Evolutionary conservation across 345 rosid genomes (phyloP).

Genomic region (Eucalyptus virginea): DNA sequence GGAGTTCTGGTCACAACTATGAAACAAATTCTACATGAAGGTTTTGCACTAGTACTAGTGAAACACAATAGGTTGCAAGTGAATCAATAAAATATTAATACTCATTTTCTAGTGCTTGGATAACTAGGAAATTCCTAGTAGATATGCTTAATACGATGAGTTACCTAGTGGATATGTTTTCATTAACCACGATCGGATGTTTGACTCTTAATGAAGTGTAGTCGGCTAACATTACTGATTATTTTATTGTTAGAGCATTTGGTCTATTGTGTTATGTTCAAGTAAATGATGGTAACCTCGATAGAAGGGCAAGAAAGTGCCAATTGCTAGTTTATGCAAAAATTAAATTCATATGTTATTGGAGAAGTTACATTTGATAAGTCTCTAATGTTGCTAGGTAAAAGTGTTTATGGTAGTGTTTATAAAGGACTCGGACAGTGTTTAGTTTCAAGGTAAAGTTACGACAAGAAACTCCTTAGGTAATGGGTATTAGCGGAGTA

Average conservation of each 20-base stretch:
- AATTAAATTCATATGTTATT: too few species aligned
- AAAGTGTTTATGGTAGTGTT: not conserved
- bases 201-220: not conserved
- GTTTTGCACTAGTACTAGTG: not conserved
- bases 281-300: not conserved
- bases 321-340: not conserved
- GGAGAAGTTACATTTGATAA: too few species aligned
- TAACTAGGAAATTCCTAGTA: too few species aligned
- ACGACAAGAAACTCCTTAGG: not conserved
- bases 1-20: not conserved
- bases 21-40: not conserved
- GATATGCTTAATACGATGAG: not conserved
- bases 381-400: not conserved
- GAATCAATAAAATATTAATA: too few species aligned
- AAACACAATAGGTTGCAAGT: not conserved
- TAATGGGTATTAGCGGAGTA: not conserved
- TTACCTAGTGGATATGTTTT: too few species aligned
- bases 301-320: too few species aligned
- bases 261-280: not conserved
- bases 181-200: not conserved
- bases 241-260: not conserved
- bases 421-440: not conserved
- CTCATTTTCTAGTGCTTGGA: not conserved
- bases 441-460: not conserved
- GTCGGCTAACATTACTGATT: not conserved